Evolutionary conservation across 2,329 filamentous ascomycete species (phyloP), one percentile per base, ranked within the genome.

Genomic region (Colletotrichum nymphaeae): DNA sequence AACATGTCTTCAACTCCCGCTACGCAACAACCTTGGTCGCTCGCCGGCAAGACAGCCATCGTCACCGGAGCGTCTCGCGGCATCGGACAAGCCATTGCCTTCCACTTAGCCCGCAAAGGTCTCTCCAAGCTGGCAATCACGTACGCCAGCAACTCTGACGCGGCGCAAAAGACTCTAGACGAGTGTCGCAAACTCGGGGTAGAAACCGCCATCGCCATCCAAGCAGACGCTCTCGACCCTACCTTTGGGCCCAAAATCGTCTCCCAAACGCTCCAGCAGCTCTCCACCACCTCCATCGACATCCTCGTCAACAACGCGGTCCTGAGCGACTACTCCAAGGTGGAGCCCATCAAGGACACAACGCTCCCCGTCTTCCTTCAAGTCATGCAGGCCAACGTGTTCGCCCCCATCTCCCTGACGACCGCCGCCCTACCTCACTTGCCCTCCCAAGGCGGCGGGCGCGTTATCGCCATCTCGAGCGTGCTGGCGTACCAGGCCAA

Each of bases 381-480:
- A 5, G 46, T 58, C 37, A 69, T 73, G 59, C 65, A 65, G 46
- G 66, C 67, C 52, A 73, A 73, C 32, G 67, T 70, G 3, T 65
- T 62, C 35, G 24, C 58, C 22, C 66, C 67, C 5, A 77, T 82
- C 58, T 80, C 82, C 14, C 76, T 84, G 1, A 80, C 79, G 0
- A 67, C 83, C 52, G 78, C 78, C 0, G 76, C 78, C 1, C 55
- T 80, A 2, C 79, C 80, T 0, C 74, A 82, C 55, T 72, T 83
- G 1, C 67, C 67, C 9, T 62, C 77, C 0, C 67, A 68, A 5
- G 37, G 37, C 1, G 79, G 80, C 3, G 80, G 81, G 0, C 80
- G 82, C 0, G 79, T 84, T 1, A 76, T 84, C n/a, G 78, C 79
- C 35, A 76, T 84, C 5, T 82, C 81, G 0, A 79, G 80, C 0